These are phyloP conservation scores for Fusarium nygamai DNA, from an alignment of 2,329 filamentous ascomycete species.

Conservation along the genomic window DNA sequence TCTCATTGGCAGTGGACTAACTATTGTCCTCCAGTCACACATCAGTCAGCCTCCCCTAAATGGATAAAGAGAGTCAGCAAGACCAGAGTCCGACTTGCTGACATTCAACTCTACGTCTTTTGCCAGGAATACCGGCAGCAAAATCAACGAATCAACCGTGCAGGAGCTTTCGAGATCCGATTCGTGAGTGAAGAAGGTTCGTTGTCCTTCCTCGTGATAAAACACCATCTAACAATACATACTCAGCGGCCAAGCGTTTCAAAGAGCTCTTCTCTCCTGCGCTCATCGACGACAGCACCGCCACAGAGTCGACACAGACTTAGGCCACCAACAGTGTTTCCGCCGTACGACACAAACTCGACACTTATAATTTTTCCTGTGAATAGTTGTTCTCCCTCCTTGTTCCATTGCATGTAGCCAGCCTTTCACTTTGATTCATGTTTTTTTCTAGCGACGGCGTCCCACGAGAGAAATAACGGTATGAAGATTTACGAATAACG, in stretches of 20 bases:
- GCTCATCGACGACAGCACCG: constrained; percentile 25
- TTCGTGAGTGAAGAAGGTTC: constrained; percentile 57
- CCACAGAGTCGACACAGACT: constrained; percentile 22
- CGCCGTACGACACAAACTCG: not conserved
- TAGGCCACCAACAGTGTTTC: not conserved
- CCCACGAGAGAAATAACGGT: constrained; percentile 22
- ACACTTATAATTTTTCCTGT: not conserved
- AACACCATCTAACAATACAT: constrained; percentile 12
- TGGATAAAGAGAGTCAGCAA: constrained; percentile 63
- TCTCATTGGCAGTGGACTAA: not conserved
- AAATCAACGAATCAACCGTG: constrained; percentile 59
- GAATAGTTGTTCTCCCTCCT: not conserved
- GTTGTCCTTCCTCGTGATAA: constrained; percentile 2
- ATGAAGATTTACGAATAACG: constrained; percentile 41
- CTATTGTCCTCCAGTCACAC: constrained; percentile 56
- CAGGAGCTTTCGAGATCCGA: constrained; percentile 61
- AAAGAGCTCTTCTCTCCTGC: constrained; percentile 52
- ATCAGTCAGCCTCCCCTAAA: constrained; percentile 57
- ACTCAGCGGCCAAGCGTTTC: constrained; percentile 48
- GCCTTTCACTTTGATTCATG: constrained; percentile 27
- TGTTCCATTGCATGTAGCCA: constrained; percentile 17
- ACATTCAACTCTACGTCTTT: constrained; percentile 69
- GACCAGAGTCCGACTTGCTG: constrained; percentile 61
- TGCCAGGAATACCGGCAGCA: constrained; percentile 64
- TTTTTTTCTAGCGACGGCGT: constrained; percentile 32